Evolutionary conservation across 2,329 filamentous ascomycete genomes (phyloP).

Genomic region (Penicillium thymicola): DNA sequence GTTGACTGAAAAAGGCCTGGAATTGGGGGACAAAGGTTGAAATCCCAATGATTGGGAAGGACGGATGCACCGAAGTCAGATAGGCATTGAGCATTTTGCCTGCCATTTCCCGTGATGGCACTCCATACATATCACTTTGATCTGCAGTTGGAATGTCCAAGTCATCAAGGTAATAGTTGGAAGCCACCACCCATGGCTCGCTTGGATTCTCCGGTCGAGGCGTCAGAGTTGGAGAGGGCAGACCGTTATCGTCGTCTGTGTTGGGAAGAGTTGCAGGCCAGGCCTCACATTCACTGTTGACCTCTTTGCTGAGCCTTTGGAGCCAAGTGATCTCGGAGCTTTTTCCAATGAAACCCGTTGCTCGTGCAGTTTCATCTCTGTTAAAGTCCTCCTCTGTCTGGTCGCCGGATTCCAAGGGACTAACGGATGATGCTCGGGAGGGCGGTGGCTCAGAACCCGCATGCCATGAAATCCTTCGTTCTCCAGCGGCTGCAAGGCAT

Average conservation of each 20-base stretch:
- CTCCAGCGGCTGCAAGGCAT: conserved; percentile 11
- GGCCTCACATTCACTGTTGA: conserved; percentile 25
- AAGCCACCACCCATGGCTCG: conserved; percentile 28
- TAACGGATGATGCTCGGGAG: conserved; percentile 25
- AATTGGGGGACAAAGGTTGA: conserved; percentile 43
- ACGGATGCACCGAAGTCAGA: conserved; percentile 42
- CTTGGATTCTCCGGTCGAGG: conserved; percentile 21
- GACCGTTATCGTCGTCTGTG: conserved; percentile 19
- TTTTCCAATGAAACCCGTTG: conserved; percentile 44
- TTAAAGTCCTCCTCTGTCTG: conserved; percentile 45
- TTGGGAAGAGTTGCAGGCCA: conserved; percentile 16
- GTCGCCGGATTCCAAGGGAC: conserved; percentile 41
- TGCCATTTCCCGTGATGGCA: conserved; percentile 39
- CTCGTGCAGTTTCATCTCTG: conserved; percentile 35
- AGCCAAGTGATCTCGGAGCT: conserved; percentile 48
- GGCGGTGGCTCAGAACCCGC: conserved; percentile 23
- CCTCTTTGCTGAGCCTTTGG: conserved; percentile 37
- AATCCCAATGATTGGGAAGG: conserved; percentile 45
- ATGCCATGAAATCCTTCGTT: conserved; percentile 16
- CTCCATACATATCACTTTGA: conserved; percentile 34
- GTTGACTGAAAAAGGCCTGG: conserved; percentile 36
- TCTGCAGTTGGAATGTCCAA: conserved; percentile 36
- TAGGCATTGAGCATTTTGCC: conserved; percentile 42
- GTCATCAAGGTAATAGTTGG: conserved; percentile 43
- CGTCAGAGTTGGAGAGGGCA: conserved; percentile 29